Evolutionary conservation across 2,329 filamentous ascomycete genomes (phyloP).

Genomic region (Coniochaeta sp.): DNA sequence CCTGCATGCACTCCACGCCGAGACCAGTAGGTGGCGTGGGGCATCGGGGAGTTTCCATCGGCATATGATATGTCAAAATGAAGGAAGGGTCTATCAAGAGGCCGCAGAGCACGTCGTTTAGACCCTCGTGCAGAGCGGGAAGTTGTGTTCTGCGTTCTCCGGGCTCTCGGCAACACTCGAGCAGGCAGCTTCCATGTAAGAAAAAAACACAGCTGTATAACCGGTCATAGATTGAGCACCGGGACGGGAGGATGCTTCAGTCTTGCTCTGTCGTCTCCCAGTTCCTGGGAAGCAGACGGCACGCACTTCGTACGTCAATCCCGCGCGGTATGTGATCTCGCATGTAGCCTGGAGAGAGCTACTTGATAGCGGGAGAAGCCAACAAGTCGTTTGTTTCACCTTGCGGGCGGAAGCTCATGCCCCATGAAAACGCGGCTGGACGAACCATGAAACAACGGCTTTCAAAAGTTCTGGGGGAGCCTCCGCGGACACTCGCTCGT

Average conservation of each 20-base stretch:
- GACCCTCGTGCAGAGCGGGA: neutral
- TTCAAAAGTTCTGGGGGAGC: no score
- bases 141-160: neutral
- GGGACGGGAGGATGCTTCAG: neutral
- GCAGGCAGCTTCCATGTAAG: neutral
- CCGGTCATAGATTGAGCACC: neutral
- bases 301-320: neutral
- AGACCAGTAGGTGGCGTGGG: neutral
- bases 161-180: neutral
- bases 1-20: conserved; percentile 3
- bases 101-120: neutral
- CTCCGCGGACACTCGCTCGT: no score
- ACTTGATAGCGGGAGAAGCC: neutral
- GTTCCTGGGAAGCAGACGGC: neutral
- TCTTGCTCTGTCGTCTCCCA: neutral
- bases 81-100: no score
- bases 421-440: neutral
- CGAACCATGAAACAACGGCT: conserved; percentile 5
- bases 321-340: neutral
- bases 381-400: neutral
- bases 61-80: neutral
- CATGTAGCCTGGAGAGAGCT: neutral
- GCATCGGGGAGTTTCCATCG: neutral
- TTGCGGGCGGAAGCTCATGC: neutral
- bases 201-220: neutral